Conservation (phyloP, 2,329 filamentous ascomycete genomes). For the Daldinia sp. region DNA sequence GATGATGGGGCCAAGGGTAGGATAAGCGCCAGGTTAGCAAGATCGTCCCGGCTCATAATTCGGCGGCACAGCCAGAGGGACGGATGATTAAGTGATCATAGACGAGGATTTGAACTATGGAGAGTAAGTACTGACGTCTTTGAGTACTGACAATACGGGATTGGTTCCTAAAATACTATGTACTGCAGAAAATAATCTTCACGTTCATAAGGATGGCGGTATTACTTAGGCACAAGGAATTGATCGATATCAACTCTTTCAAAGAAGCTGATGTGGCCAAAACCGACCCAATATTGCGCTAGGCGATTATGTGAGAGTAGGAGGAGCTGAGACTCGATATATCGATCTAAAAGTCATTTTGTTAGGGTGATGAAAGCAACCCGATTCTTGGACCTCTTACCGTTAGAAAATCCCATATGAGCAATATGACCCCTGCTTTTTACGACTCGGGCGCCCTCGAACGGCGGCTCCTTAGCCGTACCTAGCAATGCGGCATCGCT, state of each 20-base stretch:
- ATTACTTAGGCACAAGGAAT: slow-evolving; percentile 49
- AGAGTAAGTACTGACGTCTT: background rate
- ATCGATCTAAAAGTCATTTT: slow-evolving; percentile 66
- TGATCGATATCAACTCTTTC: slow-evolving; percentile 67
- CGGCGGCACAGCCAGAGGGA: no score
- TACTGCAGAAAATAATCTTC: slow-evolving; percentile 11
- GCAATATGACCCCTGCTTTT: slow-evolving; percentile 81
- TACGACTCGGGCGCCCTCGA: slow-evolving; percentile 78
- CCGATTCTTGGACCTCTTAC: slow-evolving; percentile 59
- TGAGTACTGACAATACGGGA: background rate
- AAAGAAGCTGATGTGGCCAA: slow-evolving; percentile 68
- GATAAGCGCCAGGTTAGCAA: no score
- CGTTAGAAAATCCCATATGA: slow-evolving; percentile 71
- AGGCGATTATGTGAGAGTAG: slow-evolving; percentile 79
- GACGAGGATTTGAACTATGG: background rate
- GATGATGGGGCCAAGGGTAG: no score
- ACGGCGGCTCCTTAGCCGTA: slow-evolving; percentile 70
- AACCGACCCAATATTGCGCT: slow-evolving; percentile 81
- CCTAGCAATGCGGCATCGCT: slow-evolving; percentile 70
- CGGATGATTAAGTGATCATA: no score
- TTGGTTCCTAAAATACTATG: slow-evolving; percentile 5
- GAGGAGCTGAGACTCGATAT: slow-evolving; percentile 78
- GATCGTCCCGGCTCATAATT: no score
- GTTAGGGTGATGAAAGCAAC: slow-evolving; percentile 6
- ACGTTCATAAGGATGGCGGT: background rate